Base-by-base conservation (phyloP, 2,329 filamentous ascomycete species). In the Hymenotorrendiella dingleyae region DNA sequence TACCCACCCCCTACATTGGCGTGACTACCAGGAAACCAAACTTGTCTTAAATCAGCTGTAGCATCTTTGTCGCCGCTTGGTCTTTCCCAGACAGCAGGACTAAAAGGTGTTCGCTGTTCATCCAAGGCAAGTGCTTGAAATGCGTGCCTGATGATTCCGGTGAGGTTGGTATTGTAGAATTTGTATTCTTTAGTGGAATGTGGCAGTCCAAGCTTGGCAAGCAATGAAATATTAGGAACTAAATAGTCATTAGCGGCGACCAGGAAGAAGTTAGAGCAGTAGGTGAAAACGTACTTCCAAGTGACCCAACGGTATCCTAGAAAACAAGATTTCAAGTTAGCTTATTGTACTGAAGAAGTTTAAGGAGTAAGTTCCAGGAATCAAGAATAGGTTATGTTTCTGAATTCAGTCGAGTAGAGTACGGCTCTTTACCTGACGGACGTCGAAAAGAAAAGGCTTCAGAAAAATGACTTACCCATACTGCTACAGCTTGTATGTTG, bases 121-220 rank as follows among this genome's bases (percentile, higher is more conserved):
- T 74, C 71, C 7, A 74, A 62, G 5, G 70, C 69, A 6, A 75
- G 58, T 7, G 70, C 70, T 47, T 74, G 71, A 46, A 74, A 74
- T 2, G 71, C 71, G 53, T 72, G 61, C 43, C 66, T 60, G 24
- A 74, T 64, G 43, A 62, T 61, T 35, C 56, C 51, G 7, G 63
- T 65, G 40, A 72, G 60, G 38, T 64, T 62, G 4, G 69, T 72
- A 53, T 70, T 65, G 42, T 64, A 66, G 46, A 71, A 71, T 17
- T 54, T 57, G 40, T 61, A 58, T 57, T 40, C 66, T 50, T 54
- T 57, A 3, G 54, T 58, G 3, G 66, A 56, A 19, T 67, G 65
- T 7, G 64, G 59, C 6, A 58, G 38, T 8, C 56, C 56, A 29
- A 61, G 62, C 4, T 59, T 61, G 7, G 56, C 43, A 24, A 41